These are phyloP conservation scores for Solanum raphanifolium DNA, from an alignment of 257 asterid species.

Conservation along the genomic window DNA sequence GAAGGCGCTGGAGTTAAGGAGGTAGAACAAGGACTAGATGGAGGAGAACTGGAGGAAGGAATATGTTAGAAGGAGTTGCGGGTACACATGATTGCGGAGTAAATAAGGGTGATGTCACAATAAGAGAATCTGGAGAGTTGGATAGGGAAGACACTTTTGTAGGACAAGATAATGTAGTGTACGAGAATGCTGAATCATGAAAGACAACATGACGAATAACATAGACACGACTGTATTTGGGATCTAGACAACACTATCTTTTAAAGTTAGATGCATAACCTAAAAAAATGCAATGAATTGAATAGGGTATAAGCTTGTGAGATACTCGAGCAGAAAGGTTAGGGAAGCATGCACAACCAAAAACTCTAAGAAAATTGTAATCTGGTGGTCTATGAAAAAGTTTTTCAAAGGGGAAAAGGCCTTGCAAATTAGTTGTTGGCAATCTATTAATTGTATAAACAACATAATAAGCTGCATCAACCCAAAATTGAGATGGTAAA, in stretches of 20 bases:
- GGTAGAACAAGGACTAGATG: neutral
- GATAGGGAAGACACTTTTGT: neutral
- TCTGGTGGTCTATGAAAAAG: neutral
- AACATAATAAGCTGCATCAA: neutral
- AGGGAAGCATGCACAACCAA: neutral
- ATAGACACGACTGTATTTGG: neutral
- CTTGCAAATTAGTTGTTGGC: neutral
- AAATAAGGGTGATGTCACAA: neutral
- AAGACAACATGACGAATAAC: neutral
- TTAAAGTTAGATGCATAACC: neutral
- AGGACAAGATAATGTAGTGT: neutral
- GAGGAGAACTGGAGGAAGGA: neutral
- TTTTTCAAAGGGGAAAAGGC: neutral
- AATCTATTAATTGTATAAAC: neutral
- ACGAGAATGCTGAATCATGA: neutral
- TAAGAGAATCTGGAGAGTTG: neutral
- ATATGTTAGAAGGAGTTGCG: neutral
- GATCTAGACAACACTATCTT: neutral
- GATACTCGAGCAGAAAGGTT: neutral
- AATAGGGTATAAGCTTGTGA: neutral
- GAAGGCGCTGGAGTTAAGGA: neutral
- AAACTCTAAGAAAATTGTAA: neutral
- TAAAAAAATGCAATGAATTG: neutral
- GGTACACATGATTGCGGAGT: neutral
- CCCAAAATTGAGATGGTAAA: no score